Evolutionary conservation across 1,284 basidiomycete species (phyloP).

Genomic region (Cryptococcus wingfieldii): DNA sequence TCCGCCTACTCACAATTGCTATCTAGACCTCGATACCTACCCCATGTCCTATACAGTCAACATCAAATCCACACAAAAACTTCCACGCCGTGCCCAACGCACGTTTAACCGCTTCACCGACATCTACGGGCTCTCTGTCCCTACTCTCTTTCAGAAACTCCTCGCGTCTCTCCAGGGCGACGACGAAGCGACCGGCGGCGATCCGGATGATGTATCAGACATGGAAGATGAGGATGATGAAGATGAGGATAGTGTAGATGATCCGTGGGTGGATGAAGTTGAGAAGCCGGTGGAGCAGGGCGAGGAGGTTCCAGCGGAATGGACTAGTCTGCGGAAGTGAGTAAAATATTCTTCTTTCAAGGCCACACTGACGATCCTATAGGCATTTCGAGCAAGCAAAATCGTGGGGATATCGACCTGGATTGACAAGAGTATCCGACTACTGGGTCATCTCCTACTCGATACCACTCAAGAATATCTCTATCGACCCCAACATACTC

Average conservation of each 20-base stretch:
- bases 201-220: neutral
- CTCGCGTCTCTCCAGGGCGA: slow-evolving; percentile 25
- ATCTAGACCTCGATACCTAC: slow-evolving; percentile 14
- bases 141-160: slow-evolving; percentile 7
- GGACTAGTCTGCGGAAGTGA: slow-evolving; percentile 18
- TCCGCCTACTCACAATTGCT: neutral
- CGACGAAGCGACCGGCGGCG: slow-evolving; percentile 24
- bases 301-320: slow-evolving; percentile 4
- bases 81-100: slow-evolving; percentile 4
- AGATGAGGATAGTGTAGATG: neutral
- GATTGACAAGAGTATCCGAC: slow-evolving; percentile 21
- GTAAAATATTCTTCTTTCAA: neutral
- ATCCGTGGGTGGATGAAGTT: slow-evolving; percentile 3
- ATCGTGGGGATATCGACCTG: slow-evolving; percentile 21
- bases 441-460: slow-evolving; percentile 28
- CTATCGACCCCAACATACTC: slow-evolving; percentile 24
- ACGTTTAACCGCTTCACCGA: slow-evolving; percentile 18
- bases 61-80: slow-evolving; percentile 1
- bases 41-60: slow-evolving; percentile 11
- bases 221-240: slow-evolving; percentile 6
- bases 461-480: slow-evolving; percentile 22
- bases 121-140: slow-evolving; percentile 15
- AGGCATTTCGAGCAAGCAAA: slow-evolving; percentile 23
- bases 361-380: neutral
- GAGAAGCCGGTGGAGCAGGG: slow-evolving; percentile 5